Conservation (phyloP, 768 basidiomycete species). For the Pleurotus pulmonarius region DNA sequence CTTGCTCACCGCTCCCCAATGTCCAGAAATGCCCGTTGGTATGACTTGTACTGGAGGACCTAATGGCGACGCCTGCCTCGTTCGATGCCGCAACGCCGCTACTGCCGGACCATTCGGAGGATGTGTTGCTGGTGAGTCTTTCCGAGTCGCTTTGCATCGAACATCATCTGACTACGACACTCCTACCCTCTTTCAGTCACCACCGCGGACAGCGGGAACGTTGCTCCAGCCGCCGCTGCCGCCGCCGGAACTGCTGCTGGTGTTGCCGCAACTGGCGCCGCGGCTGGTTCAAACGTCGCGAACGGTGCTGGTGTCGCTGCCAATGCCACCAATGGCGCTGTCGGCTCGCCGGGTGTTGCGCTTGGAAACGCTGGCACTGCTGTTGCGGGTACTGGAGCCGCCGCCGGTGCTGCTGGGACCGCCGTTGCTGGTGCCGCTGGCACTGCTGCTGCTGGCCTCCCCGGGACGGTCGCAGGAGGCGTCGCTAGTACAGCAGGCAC, state of each 20-base stretch:
- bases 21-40: conserved; percentile 25
- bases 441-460: background rate
- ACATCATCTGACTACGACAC: background rate
- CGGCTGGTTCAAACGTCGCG: too few relatives aligned
- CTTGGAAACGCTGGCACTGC: background rate
- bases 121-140: conserved; percentile 16
- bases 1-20: too few relatives aligned
- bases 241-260: background rate
- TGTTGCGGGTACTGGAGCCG: background rate
- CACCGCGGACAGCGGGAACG: background rate
- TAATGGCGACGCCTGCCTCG: conserved; percentile 25
- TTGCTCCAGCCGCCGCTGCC: background rate
- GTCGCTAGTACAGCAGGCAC: background rate
- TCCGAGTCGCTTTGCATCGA: background rate
- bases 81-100: conserved; percentile 30
- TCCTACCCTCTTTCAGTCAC: background rate
- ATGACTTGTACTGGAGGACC: conserved; percentile 31
- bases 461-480: background rate
- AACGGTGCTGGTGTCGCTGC: background rate
- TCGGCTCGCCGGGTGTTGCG: background rate
- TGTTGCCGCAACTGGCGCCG: too few relatives aligned
- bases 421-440: background rate
- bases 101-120: conserved; percentile 26
- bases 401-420: background rate
- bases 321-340: background rate